Percentiles rank a stretch among this genome's conserved stretches.
Evolutionary conservation across 768 basidiomycete genomes (phyloP).

Genomic region (Kwoniella sp.): DNA sequence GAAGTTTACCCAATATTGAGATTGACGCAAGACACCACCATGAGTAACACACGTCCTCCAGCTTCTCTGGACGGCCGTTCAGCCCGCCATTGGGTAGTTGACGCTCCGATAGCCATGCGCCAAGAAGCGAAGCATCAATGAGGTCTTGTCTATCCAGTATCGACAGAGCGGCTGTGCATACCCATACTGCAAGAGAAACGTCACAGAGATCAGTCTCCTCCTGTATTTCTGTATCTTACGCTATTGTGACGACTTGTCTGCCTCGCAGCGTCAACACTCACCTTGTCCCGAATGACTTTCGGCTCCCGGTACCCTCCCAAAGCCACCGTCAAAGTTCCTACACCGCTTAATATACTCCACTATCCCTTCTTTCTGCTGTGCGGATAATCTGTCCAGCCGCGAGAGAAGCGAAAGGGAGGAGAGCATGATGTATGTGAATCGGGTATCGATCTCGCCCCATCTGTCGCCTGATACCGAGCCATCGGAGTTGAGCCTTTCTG

Average conservation of each 20-base stretch:
- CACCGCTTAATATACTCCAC: conserved; percentile 74
- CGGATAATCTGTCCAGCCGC: conserved; percentile 64
- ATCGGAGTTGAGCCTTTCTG: conserved; percentile 73
- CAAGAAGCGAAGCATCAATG: conserved; percentile 76
- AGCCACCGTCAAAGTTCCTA: conserved; percentile 94
- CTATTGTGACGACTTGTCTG: no score
- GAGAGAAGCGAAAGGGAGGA: conserved; percentile 80
- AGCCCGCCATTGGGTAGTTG: conserved; percentile 91
- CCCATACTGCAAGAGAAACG: conserved; percentile 71
- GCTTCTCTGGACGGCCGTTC: conserved; percentile 96
- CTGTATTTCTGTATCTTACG: no score
- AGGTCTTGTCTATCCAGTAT: conserved; percentile 79
- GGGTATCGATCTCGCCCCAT: conserved; percentile 90
- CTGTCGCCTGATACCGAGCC: conserved; percentile 87
- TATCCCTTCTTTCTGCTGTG: conserved; percentile 56
- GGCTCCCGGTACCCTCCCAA: conserved; percentile 78
- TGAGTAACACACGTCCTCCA: conserved; percentile 97
- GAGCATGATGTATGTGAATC: conserved; percentile 87
- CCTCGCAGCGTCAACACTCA: conserved; percentile 50
- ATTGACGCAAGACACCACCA: conserved; percentile 93
- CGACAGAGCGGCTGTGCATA: conserved; percentile 82
- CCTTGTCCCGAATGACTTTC: conserved; percentile 94
- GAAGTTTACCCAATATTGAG: conserved; percentile 76
- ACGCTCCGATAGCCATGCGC: conserved; percentile 91
- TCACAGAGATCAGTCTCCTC: not conserved